Evolutionary conservation across 2,329 filamentous ascomycete genomes (phyloP), one percentile per base, ranked within the genome.

Genomic region (Colletotrichum eleusines): DNA sequence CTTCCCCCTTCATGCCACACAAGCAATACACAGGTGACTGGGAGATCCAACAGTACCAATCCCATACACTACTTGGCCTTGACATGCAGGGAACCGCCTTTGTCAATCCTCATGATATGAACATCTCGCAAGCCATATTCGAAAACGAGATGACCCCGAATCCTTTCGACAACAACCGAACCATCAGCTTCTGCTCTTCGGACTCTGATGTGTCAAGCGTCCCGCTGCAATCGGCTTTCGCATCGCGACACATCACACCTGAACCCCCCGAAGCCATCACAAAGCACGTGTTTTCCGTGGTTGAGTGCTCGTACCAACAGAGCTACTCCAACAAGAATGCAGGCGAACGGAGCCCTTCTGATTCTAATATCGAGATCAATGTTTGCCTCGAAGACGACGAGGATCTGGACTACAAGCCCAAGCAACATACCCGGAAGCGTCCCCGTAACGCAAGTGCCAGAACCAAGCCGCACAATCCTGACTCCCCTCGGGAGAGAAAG

Each of bases 1-100:
- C 79, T 55, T 76, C 80, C n/a, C 78, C 79, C 1, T 80, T 73
- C 51, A 66, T 75, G 7, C 51, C 65, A 20, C 75, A 77, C 1
- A 72, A 74, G 54, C 60, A 66, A 14, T 67, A 53, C 33, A 16
- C 31, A 1, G 48, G 51, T 12, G 38, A 53, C 5, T 74, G 71
- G 66, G 61, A 66, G 11, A 7, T 33, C 12, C 62, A 51, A 2
- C 64, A 71, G 20, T 64, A 48, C 18, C 63, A 61, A 33, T 20
- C 42, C 9, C 69, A 69, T 8, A 31, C 64, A 14, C 38, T 71
- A 23, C 54, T 71, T 59, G 62, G 58, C 48, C 44, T 71, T 33
- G 53, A 31, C 1, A 55, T 69, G 40, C 63, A 58, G 18, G 55
- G 38, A 3, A 63, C 26, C 28, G 46, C 50, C 18, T 74, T 44